These are phyloP conservation scores for Penicillium lividum DNA, from an alignment of 495 filamentous ascomycete genomes.

Conservation along the genomic window DNA sequence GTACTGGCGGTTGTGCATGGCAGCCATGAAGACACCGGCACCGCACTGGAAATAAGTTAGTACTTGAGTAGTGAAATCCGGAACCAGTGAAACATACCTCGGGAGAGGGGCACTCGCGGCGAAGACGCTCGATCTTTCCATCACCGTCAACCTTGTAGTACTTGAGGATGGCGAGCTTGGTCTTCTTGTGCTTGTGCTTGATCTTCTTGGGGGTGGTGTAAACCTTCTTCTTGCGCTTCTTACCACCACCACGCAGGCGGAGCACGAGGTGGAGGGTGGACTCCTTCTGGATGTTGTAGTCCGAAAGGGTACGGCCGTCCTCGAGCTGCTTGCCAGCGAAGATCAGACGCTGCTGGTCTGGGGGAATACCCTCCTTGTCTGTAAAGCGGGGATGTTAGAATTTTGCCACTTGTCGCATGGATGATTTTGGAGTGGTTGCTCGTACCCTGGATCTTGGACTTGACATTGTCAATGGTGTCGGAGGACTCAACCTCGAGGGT, in stretches of 20 bases:
- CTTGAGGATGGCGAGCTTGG: slow-evolving; percentile 99
- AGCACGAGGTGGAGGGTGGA: slow-evolving; percentile 98
- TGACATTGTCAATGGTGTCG: slow-evolving; percentile 99
- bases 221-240: slow-evolving; percentile 99
- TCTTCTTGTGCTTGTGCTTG: slow-evolving; percentile 99
- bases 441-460: slow-evolving; percentile 83
- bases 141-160: slow-evolving; percentile 99
- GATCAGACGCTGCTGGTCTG: slow-evolving; percentile 99
- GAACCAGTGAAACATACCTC: slow-evolving; percentile 56
- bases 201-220: slow-evolving; percentile 99
- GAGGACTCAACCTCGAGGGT: slow-evolving; percentile 99
- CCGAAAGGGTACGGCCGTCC: slow-evolving; percentile 97
- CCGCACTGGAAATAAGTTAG: slow-evolving; percentile 68
- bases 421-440: not conserved
- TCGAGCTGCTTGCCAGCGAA: slow-evolving; percentile 99
- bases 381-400: slow-evolving; percentile 14
- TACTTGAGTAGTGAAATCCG: slow-evolving; percentile 17
- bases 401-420: slow-evolving; percentile 1
- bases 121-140: slow-evolving; percentile 99
- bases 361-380: slow-evolving; percentile 99
- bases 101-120: slow-evolving; percentile 91
- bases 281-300: slow-evolving; percentile 99
- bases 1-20: slow-evolving; percentile 99
- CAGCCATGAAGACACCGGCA: slow-evolving; percentile 99
- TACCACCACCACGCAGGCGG: slow-evolving; percentile 91